phyloP scores from a whole-genome alignment of 805 yeast genomes.

The Zygosaccharomyces lentus region DNA sequence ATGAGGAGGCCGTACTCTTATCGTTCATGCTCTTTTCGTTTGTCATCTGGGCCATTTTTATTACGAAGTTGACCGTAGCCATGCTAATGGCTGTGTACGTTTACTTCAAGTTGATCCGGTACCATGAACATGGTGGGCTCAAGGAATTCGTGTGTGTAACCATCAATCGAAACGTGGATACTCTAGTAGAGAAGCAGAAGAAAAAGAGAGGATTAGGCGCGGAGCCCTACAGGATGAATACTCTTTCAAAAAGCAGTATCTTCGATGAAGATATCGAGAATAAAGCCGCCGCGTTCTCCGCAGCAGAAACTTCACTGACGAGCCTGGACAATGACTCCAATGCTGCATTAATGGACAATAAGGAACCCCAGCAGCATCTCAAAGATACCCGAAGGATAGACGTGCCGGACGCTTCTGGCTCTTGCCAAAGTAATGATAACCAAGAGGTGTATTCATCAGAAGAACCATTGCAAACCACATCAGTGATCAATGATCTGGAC shows the following conservation, averaged over 20 bases:
- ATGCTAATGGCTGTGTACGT: conserved; percentile 50
- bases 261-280: conserved; percentile 6
- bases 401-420: neutral
- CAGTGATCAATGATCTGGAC: neutral
- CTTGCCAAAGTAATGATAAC: conserved; percentile 2
- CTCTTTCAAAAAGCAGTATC: conserved; percentile 3
- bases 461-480: conserved; percentile 7
- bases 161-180: conserved; percentile 54
- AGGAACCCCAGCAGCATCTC: neutral
- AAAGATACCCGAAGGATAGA: neutral
- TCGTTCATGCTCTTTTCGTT: conserved; percentile 75
- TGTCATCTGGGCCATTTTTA: conserved; percentile 66
- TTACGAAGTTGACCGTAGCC: conserved; percentile 53
- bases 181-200: conserved; percentile 32
- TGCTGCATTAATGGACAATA: conserved; percentile 4
- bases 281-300: conserved; percentile 1
- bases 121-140: conserved; percentile 40
- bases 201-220: conserved; percentile 10
- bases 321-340: conserved; percentile 8
- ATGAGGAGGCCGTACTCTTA: conserved; percentile 64
- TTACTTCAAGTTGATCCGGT: conserved; percentile 41
- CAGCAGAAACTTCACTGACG: neutral
- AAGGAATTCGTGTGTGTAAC: conserved; percentile 59
- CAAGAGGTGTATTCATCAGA: conserved; percentile 3
- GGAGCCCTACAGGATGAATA: conserved; percentile 6